These are phyloP conservation scores for Misopates orontium DNA, from an alignment of 257 asterid species.

Conservation along the genomic window DNA sequence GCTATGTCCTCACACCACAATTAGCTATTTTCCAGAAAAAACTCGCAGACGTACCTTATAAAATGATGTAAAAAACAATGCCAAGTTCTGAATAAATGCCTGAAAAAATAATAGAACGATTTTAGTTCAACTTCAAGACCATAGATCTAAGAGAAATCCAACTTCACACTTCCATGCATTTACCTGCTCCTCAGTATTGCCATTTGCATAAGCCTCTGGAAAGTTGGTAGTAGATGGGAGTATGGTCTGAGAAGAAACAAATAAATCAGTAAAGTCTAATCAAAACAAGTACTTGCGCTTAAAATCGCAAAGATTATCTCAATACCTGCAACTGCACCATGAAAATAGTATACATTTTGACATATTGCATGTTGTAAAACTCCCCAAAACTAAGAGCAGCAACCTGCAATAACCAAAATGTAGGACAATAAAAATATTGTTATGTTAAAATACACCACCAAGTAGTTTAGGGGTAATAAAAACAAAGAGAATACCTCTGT, in stretches of 20 bases:
- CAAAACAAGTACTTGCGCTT: slow-evolving; percentile 1
- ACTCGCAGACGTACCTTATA: slow-evolving; percentile 56
- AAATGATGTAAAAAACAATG: slow-evolving; percentile 90
- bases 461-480: slow-evolving; percentile 6
- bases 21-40: slow-evolving; percentile 11
- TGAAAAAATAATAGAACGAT: slow-evolving; percentile 34
- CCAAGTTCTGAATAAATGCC: slow-evolving; percentile 96
- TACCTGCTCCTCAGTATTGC: slow-evolving; percentile 93
- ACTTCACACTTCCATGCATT: slow-evolving; percentile 16
- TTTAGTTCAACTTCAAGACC: slow-evolving; percentile 15
- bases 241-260: slow-evolving; percentile 45
- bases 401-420: slow-evolving; percentile 52
- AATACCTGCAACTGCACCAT: slow-evolving; percentile 89
- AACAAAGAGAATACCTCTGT: slow-evolving; percentile 65
- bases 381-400: slow-evolving; percentile 94
- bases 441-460: not conserved
- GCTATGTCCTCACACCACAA: not conserved
- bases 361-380: slow-evolving; percentile 74
- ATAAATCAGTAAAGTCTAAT: not conserved
- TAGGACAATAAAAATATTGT: not conserved
- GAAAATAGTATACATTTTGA: slow-evolving; percentile 72
- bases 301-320: slow-evolving; percentile 2
- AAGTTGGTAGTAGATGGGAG: slow-evolving; percentile 70
- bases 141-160: not conserved
- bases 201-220: slow-evolving; percentile 77